Conservation (phyloP, 148 eudicot species). For the Simmondsia chinensis region DNA sequence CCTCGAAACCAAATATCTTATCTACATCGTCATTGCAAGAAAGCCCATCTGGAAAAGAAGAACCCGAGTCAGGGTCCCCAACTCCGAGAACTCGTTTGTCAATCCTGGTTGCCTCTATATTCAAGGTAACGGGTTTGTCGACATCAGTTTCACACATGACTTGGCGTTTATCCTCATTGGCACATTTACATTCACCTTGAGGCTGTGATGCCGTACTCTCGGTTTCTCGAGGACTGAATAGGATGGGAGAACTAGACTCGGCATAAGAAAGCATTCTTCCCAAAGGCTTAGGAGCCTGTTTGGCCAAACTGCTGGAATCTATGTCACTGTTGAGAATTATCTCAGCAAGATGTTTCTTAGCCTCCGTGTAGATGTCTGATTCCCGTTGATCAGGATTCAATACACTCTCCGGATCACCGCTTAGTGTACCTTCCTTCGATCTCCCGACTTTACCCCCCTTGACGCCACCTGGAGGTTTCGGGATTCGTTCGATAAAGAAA, state of each 20-base stretch:
- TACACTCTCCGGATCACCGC: slow-evolving; percentile 10
- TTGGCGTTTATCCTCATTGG: slow-evolving; percentile 15
- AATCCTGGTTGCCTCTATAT: slow-evolving; percentile 16
- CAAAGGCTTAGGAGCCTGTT: slow-evolving; percentile 46
- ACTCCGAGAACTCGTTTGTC: slow-evolving; percentile 19
- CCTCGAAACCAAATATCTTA: slow-evolving; percentile 14
- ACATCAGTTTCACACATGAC: slow-evolving; percentile 12
- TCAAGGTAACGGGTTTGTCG: slow-evolving; percentile 13
- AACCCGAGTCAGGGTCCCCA: slow-evolving; percentile 11
- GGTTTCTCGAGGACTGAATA: slow-evolving; percentile 51
- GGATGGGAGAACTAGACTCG: slow-evolving; percentile 47
- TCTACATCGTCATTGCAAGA: slow-evolving; percentile 16
- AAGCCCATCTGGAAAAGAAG: slow-evolving; percentile 12
- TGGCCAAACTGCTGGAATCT: slow-evolving; percentile 26
- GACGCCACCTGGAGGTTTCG: slow-evolving; percentile 29
- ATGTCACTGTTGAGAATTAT: slow-evolving; percentile 52
- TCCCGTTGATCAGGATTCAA: slow-evolving; percentile 40
- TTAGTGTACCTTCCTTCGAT: slow-evolving; percentile 15
- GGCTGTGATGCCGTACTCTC: slow-evolving; percentile 25
- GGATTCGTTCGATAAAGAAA: slow-evolving; percentile 64
- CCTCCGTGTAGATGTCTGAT: slow-evolving; percentile 64
- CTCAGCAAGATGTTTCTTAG: slow-evolving; percentile 85
- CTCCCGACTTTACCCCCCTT: slow-evolving; percentile 30
- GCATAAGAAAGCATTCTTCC: slow-evolving; percentile 77
- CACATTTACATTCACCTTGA: slow-evolving; percentile 14